Base-by-base conservation (phyloP, 1,284 basidiomycete species). In the Chondrostereum purpureum region DNA sequence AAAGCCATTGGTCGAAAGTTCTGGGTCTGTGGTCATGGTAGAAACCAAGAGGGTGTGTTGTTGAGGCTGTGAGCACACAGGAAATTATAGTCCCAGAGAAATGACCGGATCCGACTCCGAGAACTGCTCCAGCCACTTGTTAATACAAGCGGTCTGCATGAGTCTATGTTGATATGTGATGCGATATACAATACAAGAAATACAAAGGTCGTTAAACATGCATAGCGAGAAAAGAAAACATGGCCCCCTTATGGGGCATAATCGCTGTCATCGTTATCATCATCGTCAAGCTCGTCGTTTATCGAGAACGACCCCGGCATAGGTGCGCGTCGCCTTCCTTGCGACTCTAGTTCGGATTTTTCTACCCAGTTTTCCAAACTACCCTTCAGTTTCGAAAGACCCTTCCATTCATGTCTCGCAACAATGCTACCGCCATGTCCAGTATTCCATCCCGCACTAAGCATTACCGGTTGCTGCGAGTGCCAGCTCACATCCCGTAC, bases 401-500 rank as follows among this genome's bases (percentile, higher is more conserved):
- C 91, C 64, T 93, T 95, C 90, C 92, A 97, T 66, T 96, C 89
- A 57, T 97, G 93, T 51, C 87, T 76, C 3, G 92, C 92, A 18
- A 97, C 75, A 35, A 80, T 75, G 34, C 91, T 92, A 5, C 79
- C 74, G 36, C 70, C 72, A 13, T 70, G 68, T 19, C 70, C 70
- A 19, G 73, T 74, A 42, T 88, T 82, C 93, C 94, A 97, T 4
- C 83, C 90, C 2, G 90, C 91, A 49, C 86, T 92, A 81, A 98
- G 88, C 45, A 99, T 62, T 16, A 87, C 83, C 14, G 94, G 92
- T 72, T 94, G 85, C 80, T 78, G 72, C 19, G 83, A 78, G 60
- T 90, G 88, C 92, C 92, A 95, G 58, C 85, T 88, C 45, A 98
- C 92, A 59, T 99, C 95, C 45, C 95, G 80, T 0, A 97, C 91